Conservation (phyloP, 805 yeast species). For the Starmerella sirachaensis region DNA sequence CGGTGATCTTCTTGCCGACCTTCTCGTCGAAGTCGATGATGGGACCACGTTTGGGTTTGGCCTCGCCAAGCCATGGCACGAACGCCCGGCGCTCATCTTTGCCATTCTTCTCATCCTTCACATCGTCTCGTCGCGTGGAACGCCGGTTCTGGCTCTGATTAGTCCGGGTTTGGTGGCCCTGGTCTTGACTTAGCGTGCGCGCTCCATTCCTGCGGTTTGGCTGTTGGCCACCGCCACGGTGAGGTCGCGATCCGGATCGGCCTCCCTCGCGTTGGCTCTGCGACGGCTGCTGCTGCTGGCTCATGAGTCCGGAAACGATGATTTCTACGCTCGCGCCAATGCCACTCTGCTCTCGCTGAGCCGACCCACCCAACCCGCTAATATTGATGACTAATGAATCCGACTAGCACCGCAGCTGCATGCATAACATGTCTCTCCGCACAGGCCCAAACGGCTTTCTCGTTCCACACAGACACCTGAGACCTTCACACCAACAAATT, state of each 20-base stretch:
- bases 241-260: conserved; percentile 12
- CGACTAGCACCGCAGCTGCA: too few species aligned
- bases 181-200: conserved; percentile 18
- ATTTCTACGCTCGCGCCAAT: too few species aligned
- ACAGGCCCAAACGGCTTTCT: too few species aligned
- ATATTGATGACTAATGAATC: too few species aligned
- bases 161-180: conserved; percentile 17
- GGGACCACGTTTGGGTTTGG: conserved; percentile 84
- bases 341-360: too few species aligned
- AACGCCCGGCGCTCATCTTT: conserved; percentile 27
- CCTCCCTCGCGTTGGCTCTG: conserved; percentile 19
- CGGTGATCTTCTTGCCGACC: conserved; percentile 58
- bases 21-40: conserved; percentile 69
- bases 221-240: conserved; percentile 4
- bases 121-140: conserved; percentile 9
- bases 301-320: too few species aligned
- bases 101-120: conserved; percentile 14
- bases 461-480: too few species aligned
- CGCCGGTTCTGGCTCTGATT: too few species aligned
- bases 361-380: too few species aligned
- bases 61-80: conserved; percentile 31
- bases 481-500: too few species aligned
- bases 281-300: too few species aligned
- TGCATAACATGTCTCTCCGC: too few species aligned
- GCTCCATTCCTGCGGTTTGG: conserved; percentile 2